Evolutionary conservation across 2,329 filamentous ascomycete genomes (phyloP).

Genomic region (Beauveria asiatica): DNA sequence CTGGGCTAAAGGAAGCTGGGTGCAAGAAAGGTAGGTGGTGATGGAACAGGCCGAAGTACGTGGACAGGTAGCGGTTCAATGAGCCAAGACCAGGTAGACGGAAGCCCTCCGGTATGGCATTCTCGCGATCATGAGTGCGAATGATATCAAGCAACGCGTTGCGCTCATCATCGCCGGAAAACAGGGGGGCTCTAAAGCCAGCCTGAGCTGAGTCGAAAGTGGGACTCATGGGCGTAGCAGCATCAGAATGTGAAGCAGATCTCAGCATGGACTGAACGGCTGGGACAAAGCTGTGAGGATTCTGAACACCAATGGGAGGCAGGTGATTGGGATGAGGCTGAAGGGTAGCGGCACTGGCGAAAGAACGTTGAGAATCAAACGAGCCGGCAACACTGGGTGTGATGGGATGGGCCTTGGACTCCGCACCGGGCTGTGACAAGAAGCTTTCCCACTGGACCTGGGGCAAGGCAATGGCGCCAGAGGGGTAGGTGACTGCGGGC

Average conservation of each 20-base stretch:
- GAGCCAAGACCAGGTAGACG: constrained; percentile 72
- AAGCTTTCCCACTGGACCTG: constrained; percentile 91
- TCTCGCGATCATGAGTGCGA: constrained; percentile 68
- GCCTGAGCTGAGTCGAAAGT: constrained; percentile 63
- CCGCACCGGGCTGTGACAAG: constrained; percentile 59
- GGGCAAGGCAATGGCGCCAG: constrained; percentile 71
- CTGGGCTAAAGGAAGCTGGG: constrained; percentile 79
- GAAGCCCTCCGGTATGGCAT: constrained; percentile 80
- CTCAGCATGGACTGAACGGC: constrained; percentile 64
- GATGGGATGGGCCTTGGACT: constrained; percentile 69
- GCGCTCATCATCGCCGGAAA: constrained; percentile 77
- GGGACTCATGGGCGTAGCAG: constrained; percentile 66
- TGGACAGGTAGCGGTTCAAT: constrained; percentile 85
- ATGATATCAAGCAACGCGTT: constrained; percentile 81
- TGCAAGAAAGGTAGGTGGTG: constrained; percentile 95
- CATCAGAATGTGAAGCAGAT: constrained; percentile 60
- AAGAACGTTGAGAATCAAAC: constrained; percentile 59
- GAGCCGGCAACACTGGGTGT: constrained; percentile 56
- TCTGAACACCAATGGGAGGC: constrained; percentile 59
- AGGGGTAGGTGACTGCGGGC: constrained; percentile 65
- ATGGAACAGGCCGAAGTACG: constrained; percentile 95
- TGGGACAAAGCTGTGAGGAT: constrained; percentile 51
- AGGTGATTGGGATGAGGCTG: constrained; percentile 55
- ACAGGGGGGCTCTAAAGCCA: constrained; percentile 64
- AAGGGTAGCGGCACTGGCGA: constrained; percentile 47